These are phyloP conservation scores for Dorcoceras hygrometricum DNA, from an alignment of 257 asterid species.

Conservation along the genomic window DNA sequence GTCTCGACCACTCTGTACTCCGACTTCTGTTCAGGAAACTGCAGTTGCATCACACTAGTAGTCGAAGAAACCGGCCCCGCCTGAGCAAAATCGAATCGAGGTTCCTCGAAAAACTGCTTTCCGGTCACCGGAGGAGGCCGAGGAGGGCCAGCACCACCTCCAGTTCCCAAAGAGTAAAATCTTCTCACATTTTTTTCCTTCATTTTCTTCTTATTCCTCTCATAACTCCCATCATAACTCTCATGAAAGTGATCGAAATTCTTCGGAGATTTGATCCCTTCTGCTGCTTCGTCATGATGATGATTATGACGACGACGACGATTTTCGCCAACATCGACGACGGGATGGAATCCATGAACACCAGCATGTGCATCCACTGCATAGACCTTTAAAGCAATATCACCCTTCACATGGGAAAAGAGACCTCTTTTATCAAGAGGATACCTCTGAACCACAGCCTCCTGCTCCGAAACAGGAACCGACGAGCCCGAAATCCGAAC, in stretches of 20 bases:
- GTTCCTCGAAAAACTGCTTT: constrained; percentile 40
- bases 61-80: constrained; percentile 34
- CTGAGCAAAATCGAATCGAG: constrained; percentile 47
- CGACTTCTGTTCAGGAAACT: constrained; percentile 58
- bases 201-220: constrained; percentile 50
- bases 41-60: constrained; percentile 62
- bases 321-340: constrained; percentile 18
- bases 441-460: constrained; percentile 60
- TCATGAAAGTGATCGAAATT: constrained; percentile 42
- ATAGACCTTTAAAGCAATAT: constrained; percentile 60
- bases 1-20: constrained; percentile 89
- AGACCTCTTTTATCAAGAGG: constrained; percentile 91
- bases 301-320: not conserved
- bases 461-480: constrained; percentile 58
- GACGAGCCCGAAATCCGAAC: constrained; percentile 69
- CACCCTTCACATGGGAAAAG: constrained; percentile 82
- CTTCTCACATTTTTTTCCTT: constrained; percentile 75
- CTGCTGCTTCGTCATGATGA: constrained; percentile 26
- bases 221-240: constrained; percentile 41
- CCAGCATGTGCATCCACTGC: constrained; percentile 30
- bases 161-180: constrained; percentile 60
- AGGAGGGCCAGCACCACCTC: constrained; percentile 37
- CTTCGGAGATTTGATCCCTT: constrained; percentile 33
- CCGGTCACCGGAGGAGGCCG: constrained; percentile 42
- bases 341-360: constrained; percentile 20